A percentile compares a stretch with the other conserved stretches of the same genome.
Conservation (phyloP, 1,284 basidiomycete genomes). For the Austropuccinia psidii region DNA sequence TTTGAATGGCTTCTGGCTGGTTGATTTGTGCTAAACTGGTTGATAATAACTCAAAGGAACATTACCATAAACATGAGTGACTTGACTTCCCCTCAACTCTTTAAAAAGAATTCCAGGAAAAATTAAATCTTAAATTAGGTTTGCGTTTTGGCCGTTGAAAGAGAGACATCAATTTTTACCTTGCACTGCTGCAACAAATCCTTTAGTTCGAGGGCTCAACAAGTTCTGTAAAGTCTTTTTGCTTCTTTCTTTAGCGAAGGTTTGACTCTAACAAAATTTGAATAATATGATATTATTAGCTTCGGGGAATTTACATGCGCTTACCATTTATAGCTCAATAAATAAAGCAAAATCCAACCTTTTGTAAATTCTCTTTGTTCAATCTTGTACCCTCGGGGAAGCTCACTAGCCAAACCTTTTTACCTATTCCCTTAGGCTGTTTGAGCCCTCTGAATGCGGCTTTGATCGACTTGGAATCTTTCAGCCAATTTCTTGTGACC, state of each 20-base stretch:
- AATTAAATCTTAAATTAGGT: neutral
- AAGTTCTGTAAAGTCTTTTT: neutral
- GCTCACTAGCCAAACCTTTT: conserved; percentile 30
- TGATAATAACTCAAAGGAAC: neutral
- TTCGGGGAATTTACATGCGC: neutral
- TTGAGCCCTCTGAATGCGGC: conserved; percentile 15
- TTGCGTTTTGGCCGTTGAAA: neutral
- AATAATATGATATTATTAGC: neutral
- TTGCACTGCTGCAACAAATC: conserved; percentile 30
- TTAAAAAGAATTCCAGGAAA: neutral
- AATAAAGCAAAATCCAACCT: neutral
- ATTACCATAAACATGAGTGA: conserved; percentile 34
- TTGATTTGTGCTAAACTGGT: neutral
- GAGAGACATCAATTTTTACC: neutral
- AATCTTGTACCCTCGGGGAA: conserved; percentile 31
- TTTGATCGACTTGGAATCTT: conserved; percentile 22
- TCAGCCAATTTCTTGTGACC: conserved; percentile 34
- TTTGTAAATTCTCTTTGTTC: conserved; percentile 11
- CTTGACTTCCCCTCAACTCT: conserved; percentile 27
- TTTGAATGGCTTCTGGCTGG: neutral
- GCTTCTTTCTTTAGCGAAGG: neutral
- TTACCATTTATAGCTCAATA: neutral
- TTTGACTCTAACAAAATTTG: conserved; percentile 12
- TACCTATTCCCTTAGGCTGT: conserved; percentile 16
- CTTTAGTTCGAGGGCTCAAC: conserved; percentile 18